Evolutionary conservation across 2,329 filamentous ascomycete species (phyloP), one percentile per base, ranked within the genome.

Genomic region (Coleophoma cylindrospora): DNA sequence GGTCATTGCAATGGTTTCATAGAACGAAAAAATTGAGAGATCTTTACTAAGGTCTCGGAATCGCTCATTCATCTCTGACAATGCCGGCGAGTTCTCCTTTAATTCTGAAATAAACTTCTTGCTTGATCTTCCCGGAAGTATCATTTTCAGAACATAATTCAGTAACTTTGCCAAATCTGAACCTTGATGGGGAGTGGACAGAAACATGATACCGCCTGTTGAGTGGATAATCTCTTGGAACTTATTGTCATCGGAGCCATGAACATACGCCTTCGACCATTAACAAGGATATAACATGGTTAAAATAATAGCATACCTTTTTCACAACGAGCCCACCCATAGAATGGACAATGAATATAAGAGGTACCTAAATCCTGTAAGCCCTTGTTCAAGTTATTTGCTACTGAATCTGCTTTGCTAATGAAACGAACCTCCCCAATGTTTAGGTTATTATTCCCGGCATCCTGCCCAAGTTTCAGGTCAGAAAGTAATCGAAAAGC

Each of bases 321-420:
- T 67, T 67, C 11, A 62, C 51, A 3, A 68, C 59, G 3, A 67
- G 44, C n/a, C 73, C 73, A 1, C 73, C 72, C 71, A 75, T 73
- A 36, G 68, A 70, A 54, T 75, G 73, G 5, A 61, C 70, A 21
- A 75, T 62, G 19, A 74, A 62, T 9, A 75, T 66, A 15, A 75
- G 66, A 3, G 61, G 63, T 13, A 61, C 61, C 53, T 59, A 48
- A 11, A 51, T 50, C 44, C 15, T 56, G 48, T 21, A n/a, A 17
- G 36, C 36, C 11, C 36, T n/a, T 38, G 40, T 15, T 13, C 5
- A 15, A 19, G 22, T 22, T 8, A 7, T 43, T 9, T 43, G 36
- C 36, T 9, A 13, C 3, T 14, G 15, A 38, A 7, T 38, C 36
- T 38, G 41, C 19, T 36, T 27, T 27, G 27, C 27, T 10, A 27